phyloP scores from a whole-genome alignment of 805 yeast genomes.

The Starmera caribaea region DNA sequence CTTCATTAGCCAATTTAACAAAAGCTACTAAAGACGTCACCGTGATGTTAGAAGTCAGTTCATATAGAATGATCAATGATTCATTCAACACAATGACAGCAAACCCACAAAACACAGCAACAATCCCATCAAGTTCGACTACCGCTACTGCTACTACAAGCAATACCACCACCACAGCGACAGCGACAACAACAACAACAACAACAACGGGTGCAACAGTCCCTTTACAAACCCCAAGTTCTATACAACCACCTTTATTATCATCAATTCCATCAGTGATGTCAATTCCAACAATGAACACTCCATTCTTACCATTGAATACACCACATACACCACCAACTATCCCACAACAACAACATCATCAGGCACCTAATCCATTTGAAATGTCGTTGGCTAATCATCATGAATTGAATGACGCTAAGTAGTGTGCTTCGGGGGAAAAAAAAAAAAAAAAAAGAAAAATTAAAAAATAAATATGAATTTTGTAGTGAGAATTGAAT shows the following conservation, averaged over 20 bases:
- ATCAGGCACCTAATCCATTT: slow-evolving; percentile 12
- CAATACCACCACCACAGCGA: slow-evolving; percentile 2
- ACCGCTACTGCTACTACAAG: too few species aligned
- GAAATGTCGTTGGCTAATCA: slow-evolving; percentile 13
- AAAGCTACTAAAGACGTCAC: slow-evolving; percentile 89
- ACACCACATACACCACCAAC: slow-evolving; percentile 4
- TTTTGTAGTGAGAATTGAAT: too few species aligned
- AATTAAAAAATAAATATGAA: too few species aligned
- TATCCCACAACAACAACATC: neutral
- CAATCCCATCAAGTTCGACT: slow-evolving; percentile 1
- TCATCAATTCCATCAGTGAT: slow-evolving; percentile 20
- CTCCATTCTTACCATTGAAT: slow-evolving; percentile 10
- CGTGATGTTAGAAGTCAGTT: slow-evolving; percentile 63
- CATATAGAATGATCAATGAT: slow-evolving; percentile 29
- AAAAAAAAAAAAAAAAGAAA: too few species aligned
- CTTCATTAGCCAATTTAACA: slow-evolving; percentile 72
- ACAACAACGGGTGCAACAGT: slow-evolving; percentile 2
- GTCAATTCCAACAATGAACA: slow-evolving; percentile 20
- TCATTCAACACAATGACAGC: slow-evolving; percentile 2
- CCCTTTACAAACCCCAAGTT: too few species aligned
- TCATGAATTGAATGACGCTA: too few species aligned
- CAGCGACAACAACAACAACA: slow-evolving; percentile 8
- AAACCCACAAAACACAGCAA: too few species aligned
- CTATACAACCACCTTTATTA: slow-evolving; percentile 12
- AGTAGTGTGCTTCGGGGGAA: too few species aligned